Evolutionary conservation across 2,329 filamentous ascomycete genomes (phyloP), one percentile per base, ranked within the genome.

Genomic region (Penicillium sp.): DNA sequence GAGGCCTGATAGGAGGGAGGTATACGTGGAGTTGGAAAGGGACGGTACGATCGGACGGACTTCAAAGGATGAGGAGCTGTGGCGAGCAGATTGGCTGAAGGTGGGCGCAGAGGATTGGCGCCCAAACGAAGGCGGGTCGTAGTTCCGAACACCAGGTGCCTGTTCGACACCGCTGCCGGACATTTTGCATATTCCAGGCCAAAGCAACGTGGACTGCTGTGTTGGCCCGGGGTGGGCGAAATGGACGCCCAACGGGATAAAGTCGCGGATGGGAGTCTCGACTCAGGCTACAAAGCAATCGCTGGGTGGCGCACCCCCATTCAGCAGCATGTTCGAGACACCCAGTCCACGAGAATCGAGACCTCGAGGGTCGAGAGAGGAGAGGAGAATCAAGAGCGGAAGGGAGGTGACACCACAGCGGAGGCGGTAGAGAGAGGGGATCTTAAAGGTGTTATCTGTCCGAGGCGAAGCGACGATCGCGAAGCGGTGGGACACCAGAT

Each of bases 111-210:
- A 71, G 59, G 71, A 72, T 72, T 70, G 71, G 66, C 71, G 70
- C 66, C 68, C 69, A 68, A 70, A 65, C 68, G 66, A 65, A 65
- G 59, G 69, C 67, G 65, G 70, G 58, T 65, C 63, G 68, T 61
- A 60, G 63, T 76, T 70, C 66, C 73, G 67, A 64, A 69, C 65
- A 68, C 73, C 71, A 71, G 73, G 75, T 68, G 73, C 70, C 68
- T 77, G 76, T 65, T 79, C 73, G 70, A 75, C 70, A 74, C 76
- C 70, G 69, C 71, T 73, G 71, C 75, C 75, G 72, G 78, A 74
- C 78, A 80, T 80, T 68, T 75, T 78, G 77, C 73, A 74, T 73
- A 64, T 71, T 73, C 70, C 65, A 68, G 68, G 66, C 69, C 35
- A 38, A 26, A 28, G 48, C 66, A 70, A 69, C 66, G 65, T 70